Evolutionary conservation across 2,329 filamentous ascomycete genomes (phyloP).

Genomic region (Pseudopyricularia javanii): DNA sequence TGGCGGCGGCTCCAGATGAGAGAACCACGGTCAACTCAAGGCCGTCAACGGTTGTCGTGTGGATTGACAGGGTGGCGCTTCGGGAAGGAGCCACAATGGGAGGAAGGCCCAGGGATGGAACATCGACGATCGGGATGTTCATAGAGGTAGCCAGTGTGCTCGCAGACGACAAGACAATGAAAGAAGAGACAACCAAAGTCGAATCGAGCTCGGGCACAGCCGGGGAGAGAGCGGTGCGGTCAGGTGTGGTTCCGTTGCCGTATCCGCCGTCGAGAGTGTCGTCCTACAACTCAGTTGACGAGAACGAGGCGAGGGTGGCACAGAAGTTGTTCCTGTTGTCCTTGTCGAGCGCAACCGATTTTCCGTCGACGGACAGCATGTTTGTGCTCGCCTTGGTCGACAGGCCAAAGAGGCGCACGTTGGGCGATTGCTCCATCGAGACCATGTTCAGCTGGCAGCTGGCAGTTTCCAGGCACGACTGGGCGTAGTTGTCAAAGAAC

Average conservation of each 20-base stretch:
- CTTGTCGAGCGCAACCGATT: constrained; percentile 36
- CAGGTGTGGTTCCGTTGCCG: background rate
- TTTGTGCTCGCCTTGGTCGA: constrained; percentile 65
- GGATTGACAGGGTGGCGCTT: background rate
- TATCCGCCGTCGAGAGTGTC: background rate
- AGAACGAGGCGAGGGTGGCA: constrained; percentile 44
- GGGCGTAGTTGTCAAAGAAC: constrained; percentile 74
- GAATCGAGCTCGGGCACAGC: background rate
- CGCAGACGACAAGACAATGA: constrained; percentile 4
- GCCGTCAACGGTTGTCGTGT: background rate
- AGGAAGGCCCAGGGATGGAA: background rate
- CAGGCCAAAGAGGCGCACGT: constrained; percentile 52
- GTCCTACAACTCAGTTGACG: constrained; percentile 2
- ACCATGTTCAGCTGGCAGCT: constrained; percentile 72
- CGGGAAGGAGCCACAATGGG: background rate
- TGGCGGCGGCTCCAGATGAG: background rate
- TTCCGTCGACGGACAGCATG: constrained; percentile 55
- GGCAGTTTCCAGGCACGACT: constrained; percentile 54
- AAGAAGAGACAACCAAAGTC: constrained; percentile 1
- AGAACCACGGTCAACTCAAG: background rate
- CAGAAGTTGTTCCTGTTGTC: constrained; percentile 58
- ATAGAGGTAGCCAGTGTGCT: background rate
- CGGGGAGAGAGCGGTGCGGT: background rate
- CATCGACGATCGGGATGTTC: background rate
- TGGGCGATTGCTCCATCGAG: constrained; percentile 50